Evolutionary conservation across 345 rosid species (phyloP).

Genomic region (Eucalyptus marginata): DNA sequence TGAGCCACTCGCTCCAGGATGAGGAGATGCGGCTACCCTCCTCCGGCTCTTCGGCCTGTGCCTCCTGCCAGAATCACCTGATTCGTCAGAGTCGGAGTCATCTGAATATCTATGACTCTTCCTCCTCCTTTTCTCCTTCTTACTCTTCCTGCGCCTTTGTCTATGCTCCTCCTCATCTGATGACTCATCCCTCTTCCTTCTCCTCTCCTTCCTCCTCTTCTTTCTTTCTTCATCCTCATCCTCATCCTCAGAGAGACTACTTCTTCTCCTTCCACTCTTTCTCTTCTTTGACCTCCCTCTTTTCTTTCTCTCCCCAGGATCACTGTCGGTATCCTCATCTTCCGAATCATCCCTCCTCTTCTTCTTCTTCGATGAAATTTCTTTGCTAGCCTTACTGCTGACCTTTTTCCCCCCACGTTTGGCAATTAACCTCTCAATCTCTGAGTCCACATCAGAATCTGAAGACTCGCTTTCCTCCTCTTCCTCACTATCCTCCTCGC

Average conservation of each 20-base stretch:
- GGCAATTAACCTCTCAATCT: constrained; percentile 90
- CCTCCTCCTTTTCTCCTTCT: constrained; percentile 37
- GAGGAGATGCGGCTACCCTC: constrained; percentile 38
- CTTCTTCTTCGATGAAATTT: constrained; percentile 23
- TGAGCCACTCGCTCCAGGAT: constrained; percentile 26
- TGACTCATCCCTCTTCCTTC: constrained; percentile 44
- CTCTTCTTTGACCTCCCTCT: constrained; percentile 80
- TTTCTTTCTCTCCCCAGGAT: constrained; percentile 49
- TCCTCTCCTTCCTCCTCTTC: constrained; percentile 55
- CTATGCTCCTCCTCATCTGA: constrained; percentile 25
- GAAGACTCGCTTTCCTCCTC: constrained; percentile 79
- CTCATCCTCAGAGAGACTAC: constrained; percentile 50
- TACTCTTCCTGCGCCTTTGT: constrained; percentile 5
- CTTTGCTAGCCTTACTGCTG: constrained; percentile 1
- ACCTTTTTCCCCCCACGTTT: constrained; percentile 61
- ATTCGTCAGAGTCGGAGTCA: constrained; percentile 30
- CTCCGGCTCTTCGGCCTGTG: constrained; percentile 32
- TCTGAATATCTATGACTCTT: constrained; percentile 23
- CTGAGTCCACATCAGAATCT: constrained; percentile 79
- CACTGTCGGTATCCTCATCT: constrained; percentile 41
- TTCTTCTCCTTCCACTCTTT: constrained; percentile 42
- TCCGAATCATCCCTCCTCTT: constrained; percentile 10
- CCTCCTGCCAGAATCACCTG: constrained; percentile 27
- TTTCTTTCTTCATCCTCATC: constrained; percentile 25
- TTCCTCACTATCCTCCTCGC: constrained; percentile 39